phyloP scores from a whole-genome alignment of 2,329 filamentous ascomycete genomes.

The Fusarium ambrosium region DNA sequence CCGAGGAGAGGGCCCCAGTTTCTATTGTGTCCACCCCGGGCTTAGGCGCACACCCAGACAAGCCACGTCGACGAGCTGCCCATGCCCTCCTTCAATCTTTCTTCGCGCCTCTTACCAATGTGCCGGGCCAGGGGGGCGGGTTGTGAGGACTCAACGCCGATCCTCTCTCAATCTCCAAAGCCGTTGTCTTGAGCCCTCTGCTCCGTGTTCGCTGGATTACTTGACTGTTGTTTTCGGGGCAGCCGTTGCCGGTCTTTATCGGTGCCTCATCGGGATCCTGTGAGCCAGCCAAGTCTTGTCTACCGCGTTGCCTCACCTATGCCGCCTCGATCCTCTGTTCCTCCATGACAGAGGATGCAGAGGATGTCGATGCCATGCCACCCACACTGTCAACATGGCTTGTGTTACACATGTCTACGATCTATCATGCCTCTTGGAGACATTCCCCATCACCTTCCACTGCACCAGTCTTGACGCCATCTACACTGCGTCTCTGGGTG shows the following conservation, averaged over 20 bases:
- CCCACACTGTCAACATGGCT: constrained; percentile 11
- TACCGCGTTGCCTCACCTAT: constrained; percentile 33
- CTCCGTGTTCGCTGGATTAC: constrained; percentile 7
- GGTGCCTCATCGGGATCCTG: constrained; percentile 28
- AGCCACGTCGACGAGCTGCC: constrained; percentile 42
- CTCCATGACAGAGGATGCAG: constrained; percentile 13
- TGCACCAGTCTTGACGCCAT: constrained; percentile 39
- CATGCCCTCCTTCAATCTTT: constrained; percentile 45
- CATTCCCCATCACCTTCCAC: constrained; percentile 20
- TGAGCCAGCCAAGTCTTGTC: constrained; percentile 41
- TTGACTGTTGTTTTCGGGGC: constrained; percentile 17
- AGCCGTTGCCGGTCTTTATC: constrained; percentile 12
- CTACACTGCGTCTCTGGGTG: constrained; percentile 36
- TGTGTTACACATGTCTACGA: constrained; percentile 24
- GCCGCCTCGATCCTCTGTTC: constrained; percentile 4
- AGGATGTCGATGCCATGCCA: constrained; percentile 7
- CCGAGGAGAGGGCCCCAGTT: constrained; percentile 39
- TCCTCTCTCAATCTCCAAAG: constrained; percentile 45
- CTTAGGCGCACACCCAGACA: constrained; percentile 41
- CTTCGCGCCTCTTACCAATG: constrained; percentile 44
- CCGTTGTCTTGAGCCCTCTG: constrained; percentile 34
- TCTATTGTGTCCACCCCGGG: constrained; percentile 31
- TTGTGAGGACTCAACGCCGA: constrained; percentile 41
- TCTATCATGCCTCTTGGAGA: constrained; percentile 12
- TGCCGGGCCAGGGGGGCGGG: constrained; percentile 44